Evolutionary conservation across 176 grass and related monocot genomes (phyloP).

Genomic region (Zea luxurians): DNA sequence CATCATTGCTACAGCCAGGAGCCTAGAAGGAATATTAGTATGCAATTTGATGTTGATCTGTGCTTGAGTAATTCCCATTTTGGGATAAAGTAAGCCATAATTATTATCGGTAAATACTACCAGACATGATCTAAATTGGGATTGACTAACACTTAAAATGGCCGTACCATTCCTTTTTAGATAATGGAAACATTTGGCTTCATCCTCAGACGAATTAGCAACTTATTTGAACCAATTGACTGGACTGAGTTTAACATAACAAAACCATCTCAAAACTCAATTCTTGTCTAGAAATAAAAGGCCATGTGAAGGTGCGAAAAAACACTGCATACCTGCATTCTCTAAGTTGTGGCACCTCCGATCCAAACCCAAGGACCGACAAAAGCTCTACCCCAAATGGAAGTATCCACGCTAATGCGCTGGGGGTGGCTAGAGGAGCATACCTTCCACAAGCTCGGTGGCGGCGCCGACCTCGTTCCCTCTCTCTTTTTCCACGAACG

Average conservation of each 20-base stretch:
- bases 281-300: background rate
- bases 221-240: background rate
- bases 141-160: background rate
- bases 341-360: background rate
- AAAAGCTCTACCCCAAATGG: no score
- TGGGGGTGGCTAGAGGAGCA: no score
- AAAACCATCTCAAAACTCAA: background rate
- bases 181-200: background rate
- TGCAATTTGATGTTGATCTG: constrained; percentile 18
- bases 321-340: background rate
- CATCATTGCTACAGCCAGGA: background rate
- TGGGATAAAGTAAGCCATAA: background rate
- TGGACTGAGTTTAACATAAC: background rate
- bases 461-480: no score
- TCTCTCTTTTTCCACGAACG: no score
- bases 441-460: no score
- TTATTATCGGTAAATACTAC: background rate
- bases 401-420: no score
- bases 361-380: no score
- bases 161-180: background rate
- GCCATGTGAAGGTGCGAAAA: background rate
- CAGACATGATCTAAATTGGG: background rate
- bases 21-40: background rate
- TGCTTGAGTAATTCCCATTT: constrained; percentile 2
- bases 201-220: background rate